phyloP scores from a whole-genome alignment of 148 eudicot species.

The Nepenthes gracilis region DNA sequence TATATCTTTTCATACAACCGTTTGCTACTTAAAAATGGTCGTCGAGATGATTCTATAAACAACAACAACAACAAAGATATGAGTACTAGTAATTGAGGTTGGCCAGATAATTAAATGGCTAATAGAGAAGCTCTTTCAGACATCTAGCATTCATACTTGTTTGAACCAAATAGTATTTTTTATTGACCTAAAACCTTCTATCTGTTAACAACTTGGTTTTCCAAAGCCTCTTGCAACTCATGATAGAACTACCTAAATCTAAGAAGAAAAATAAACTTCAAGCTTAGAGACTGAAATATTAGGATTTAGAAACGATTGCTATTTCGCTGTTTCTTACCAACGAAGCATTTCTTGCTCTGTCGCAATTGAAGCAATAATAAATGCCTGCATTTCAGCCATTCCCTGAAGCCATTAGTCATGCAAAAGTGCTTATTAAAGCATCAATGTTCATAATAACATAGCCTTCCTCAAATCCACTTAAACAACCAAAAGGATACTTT shows the following conservation, averaged over 20 bases:
- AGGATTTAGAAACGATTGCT: not conserved
- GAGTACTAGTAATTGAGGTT: too few relatives aligned
- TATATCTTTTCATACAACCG: not conserved
- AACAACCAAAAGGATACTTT: too few relatives aligned
- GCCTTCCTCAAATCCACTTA: too few relatives aligned
- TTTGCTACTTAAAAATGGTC: not conserved
- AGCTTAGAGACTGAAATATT: not conserved
- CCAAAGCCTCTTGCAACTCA: not conserved
- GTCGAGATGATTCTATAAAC: too few relatives aligned
- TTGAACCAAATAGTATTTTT: too few relatives aligned
- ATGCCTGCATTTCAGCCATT: constrained; percentile 32
- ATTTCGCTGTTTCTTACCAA: constrained; percentile 22
- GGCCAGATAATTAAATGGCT: too few relatives aligned
- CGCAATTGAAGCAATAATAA: constrained; percentile 54
- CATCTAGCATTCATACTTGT: too few relatives aligned
- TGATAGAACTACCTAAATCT: not conserved
- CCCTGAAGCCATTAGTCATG: not conserved
- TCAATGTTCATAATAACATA: not conserved
- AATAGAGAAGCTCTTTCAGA: too few relatives aligned
- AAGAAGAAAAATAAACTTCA: not conserved
- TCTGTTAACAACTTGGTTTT: not conserved
- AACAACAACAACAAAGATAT: too few relatives aligned
- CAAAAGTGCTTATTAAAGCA: not conserved
- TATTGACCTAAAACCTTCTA: not conserved
- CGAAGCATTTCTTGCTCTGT: constrained; percentile 45